A percentile compares a stretch with the other conserved stretches of the same genome.
Evolutionary conservation across 2,329 filamentous ascomycete genomes (phyloP).

Genomic region (Talaromyces marneffei): DNA sequence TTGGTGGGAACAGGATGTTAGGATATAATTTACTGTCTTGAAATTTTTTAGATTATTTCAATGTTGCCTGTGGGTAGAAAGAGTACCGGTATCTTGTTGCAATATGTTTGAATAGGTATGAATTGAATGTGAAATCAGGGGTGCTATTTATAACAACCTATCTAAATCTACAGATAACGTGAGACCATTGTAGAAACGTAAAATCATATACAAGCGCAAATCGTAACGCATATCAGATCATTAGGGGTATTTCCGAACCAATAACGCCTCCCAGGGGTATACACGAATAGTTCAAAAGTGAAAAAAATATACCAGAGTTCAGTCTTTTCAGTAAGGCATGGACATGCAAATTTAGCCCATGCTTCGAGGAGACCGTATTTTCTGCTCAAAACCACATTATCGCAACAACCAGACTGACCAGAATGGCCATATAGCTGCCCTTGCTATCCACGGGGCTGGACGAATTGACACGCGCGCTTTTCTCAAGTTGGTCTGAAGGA

Average conservation of each 20-base stretch:
- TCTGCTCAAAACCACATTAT: slow-evolving; percentile 12
- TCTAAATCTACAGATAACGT: not conserved
- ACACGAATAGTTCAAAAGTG: not conserved
- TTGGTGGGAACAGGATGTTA: slow-evolving; percentile 47
- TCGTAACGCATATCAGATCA: not conserved
- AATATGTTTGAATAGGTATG: not conserved
- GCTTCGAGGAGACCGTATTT: no score
- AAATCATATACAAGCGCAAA: not conserved
- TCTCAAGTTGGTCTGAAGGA: not conserved
- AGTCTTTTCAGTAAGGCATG: not conserved
- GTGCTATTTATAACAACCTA: not conserved
- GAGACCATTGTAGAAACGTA: not conserved
- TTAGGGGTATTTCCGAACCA: slow-evolving; percentile 1
- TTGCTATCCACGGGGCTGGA: slow-evolving; percentile 11
- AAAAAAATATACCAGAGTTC: not conserved
- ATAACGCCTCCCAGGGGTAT: not conserved
- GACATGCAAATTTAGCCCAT: not conserved
- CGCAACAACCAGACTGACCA: slow-evolving; percentile 13
- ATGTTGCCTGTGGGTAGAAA: not conserved
- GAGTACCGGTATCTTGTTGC: not conserved
- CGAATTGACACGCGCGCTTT: not conserved
- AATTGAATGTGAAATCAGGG: not conserved
- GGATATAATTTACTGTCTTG: slow-evolving; percentile 13
- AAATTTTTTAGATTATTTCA: not conserved
- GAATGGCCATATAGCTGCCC: slow-evolving; percentile 13